phyloP scores from a whole-genome alignment of 2,329 filamentous ascomycete species.

The Geosmithia morbida region DNA sequence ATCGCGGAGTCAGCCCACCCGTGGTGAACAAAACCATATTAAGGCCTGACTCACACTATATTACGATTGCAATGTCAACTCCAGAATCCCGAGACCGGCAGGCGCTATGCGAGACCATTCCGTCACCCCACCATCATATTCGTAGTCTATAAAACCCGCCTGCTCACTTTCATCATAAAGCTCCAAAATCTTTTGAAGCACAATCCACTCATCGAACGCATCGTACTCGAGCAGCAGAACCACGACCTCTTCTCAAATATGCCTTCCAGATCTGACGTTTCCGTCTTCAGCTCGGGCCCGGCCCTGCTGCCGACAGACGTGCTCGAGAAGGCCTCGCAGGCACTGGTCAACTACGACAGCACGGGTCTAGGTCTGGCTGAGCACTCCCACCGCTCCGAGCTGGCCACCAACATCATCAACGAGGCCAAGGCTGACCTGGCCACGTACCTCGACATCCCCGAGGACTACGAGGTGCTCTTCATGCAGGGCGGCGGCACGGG shows the following conservation, averaged over 20 bases:
- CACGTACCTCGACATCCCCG: constrained; percentile 65
- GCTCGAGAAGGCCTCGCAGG: constrained; percentile 59
- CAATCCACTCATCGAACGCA: too few species aligned
- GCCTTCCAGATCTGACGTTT: constrained; percentile 60
- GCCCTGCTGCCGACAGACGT: constrained; percentile 74
- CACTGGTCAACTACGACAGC: constrained; percentile 68
- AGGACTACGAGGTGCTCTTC: constrained; percentile 78
- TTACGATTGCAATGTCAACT: neutral
- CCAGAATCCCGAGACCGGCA: neutral
- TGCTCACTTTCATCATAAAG: neutral
- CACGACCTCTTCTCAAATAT: constrained; percentile 22
- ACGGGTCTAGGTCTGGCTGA: constrained; percentile 79
- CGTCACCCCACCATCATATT: neutral
- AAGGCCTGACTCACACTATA: neutral
- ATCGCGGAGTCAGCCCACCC: too few species aligned
- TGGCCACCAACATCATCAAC: constrained; percentile 66
- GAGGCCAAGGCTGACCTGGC: constrained; percentile 62
- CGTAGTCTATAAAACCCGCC: neutral
- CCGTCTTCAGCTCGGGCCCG: constrained; percentile 84
- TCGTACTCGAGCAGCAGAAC: neutral
- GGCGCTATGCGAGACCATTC: neutral
- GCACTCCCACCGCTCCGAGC: constrained; percentile 73
- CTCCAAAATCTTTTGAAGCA: neutral
- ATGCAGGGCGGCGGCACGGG: constrained; percentile 79
- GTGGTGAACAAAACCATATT: neutral